Conservation (phyloP, 352 stramenopile species). For the Pythium angustatum region DNA sequence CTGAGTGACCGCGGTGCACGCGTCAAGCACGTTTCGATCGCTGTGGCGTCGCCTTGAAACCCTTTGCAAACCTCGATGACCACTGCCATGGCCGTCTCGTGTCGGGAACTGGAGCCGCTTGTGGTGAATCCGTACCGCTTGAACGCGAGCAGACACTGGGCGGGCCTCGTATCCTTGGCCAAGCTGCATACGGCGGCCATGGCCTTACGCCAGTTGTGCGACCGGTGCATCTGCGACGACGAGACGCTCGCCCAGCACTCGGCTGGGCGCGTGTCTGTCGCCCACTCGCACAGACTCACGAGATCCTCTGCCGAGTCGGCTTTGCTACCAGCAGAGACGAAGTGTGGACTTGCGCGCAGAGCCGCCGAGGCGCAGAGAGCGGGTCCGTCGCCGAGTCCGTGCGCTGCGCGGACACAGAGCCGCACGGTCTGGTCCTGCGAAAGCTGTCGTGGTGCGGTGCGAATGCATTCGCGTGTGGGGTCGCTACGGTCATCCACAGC, state of each 20-base stretch:
- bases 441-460: background rate
- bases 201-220: conserved; percentile 13
- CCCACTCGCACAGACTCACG: conserved; percentile 9
- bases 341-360: background rate
- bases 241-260: conserved; percentile 45
- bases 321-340: background rate
- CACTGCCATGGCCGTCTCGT: background rate
- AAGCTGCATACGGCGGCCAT: conserved; percentile 39
- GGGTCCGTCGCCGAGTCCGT: conserved; percentile 13
- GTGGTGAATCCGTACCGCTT: conserved; percentile 10
- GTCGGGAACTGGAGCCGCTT: background rate
- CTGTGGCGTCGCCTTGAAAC: conserved; percentile 15
- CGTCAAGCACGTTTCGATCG: conserved; percentile 15
- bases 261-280: conserved; percentile 26
- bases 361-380: conserved; percentile 8
- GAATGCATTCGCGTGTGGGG: conserved; percentile 6
- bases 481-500: too few species aligned
- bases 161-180: conserved; percentile 32
- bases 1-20: conserved; percentile 12
- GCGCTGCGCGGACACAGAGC: conserved; percentile 12
- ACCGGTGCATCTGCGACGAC: conserved; percentile 29
- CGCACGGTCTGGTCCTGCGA: background rate
- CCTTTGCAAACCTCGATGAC: conserved; percentile 12
- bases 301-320: background rate
- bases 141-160: conserved; percentile 39